A percentile compares a stretch with the other conserved stretches of the same genome.
Conservation (phyloP, 805 yeast genomes). For the Suhomyces faveliae region DNA sequence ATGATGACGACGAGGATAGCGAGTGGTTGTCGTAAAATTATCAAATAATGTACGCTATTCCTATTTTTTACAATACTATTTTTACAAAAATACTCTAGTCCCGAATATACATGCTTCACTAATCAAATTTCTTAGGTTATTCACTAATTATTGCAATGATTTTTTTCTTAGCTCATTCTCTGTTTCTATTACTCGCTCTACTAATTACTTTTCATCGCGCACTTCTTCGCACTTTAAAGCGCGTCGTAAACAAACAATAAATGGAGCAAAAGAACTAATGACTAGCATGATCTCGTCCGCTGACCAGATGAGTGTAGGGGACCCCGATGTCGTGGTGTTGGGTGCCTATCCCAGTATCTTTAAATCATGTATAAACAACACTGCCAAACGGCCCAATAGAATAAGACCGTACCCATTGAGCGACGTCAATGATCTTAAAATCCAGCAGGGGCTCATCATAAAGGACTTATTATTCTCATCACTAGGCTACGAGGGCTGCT, state of each 20-base stretch:
- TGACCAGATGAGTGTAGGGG: slow-evolving; percentile 8
- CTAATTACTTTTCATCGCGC: not conserved
- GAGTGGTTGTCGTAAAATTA: slow-evolving; percentile 14
- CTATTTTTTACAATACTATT: not conserved
- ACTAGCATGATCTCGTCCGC: slow-evolving; percentile 14
- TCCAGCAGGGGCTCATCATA: slow-evolving; percentile 72
- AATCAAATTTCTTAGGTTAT: too few relatives aligned
- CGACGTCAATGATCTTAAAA: slow-evolving; percentile 44
- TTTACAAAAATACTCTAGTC: too few relatives aligned
- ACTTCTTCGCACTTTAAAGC: not conserved
- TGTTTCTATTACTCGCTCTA: not conserved
- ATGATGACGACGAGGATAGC: slow-evolving; percentile 38
- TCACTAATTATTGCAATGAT: too few relatives aligned
- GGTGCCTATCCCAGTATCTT: slow-evolving; percentile 14
- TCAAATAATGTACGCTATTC: not conserved
- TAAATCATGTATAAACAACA: slow-evolving; percentile 13
- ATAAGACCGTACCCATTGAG: slow-evolving; percentile 46
- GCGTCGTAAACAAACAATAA: slow-evolving; percentile 3
- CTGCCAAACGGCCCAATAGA: slow-evolving; percentile 14
- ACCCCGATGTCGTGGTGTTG: slow-evolving; percentile 19
- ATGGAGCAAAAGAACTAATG: slow-evolving; percentile 6
- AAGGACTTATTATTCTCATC: slow-evolving; percentile 69
- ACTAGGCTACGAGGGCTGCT: slow-evolving; percentile 73
- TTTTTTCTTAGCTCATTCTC: not conserved
- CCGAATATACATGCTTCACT: not conserved